Base-by-base conservation (phyloP, 163 green algal species). In the Chlamydomonas reinhardtii region DNA sequence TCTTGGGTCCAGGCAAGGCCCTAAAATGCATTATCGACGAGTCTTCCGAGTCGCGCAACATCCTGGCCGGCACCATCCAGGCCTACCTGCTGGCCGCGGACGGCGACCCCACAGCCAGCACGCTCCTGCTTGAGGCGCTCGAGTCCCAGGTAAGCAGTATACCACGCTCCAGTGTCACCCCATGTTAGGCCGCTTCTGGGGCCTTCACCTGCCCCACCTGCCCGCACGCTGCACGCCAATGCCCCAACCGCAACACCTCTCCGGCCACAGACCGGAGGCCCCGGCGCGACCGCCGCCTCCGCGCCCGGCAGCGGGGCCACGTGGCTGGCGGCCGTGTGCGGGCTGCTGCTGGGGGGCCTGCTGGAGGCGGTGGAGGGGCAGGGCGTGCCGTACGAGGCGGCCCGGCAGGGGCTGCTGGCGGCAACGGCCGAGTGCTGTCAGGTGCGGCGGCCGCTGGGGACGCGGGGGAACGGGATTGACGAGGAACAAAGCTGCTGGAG, bases 121-220 rank as follows among this genome's bases (percentile, higher is more conserved):
- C 64, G 12, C 62, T 91, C 15, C 83, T 91, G 62, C 82, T 91
- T 62, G 88, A 91, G 25, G 65, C 76, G 16, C 29, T 91, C 43
- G 88, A 91, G 29, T 29, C 59, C 8, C 88, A 89, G 83, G 88
- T 85, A 43, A 6, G 76, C 39, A 48, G 5, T 14, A 31, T 31
- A 4, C 19, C 4, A 32, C 62, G 25, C 24, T 15, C 62, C 15
- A 15, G n/a, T n/a, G n/a, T n/a, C n/a, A n/a, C n/a, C n/a, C n/a
- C n/a, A n/a, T n/a, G n/a, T n/a, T n/a, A n/a, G n/a, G n/a, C n/a
- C n/a, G n/a, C n/a, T n/a, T n/a, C n/a, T n/a, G n/a, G n/a, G n/a
- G n/a, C n/a, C n/a, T n/a, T n/a, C n/a, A n/a, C n/a, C n/a, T n/a
- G n/a, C n/a, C n/a, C n/a, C n/a, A n/a, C n/a, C n/a, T 22, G 3